These are phyloP conservation scores for Acanthamoeba polyphaga DNA, from an alignment of 208 protist species.

Conservation along the genomic window DNA sequence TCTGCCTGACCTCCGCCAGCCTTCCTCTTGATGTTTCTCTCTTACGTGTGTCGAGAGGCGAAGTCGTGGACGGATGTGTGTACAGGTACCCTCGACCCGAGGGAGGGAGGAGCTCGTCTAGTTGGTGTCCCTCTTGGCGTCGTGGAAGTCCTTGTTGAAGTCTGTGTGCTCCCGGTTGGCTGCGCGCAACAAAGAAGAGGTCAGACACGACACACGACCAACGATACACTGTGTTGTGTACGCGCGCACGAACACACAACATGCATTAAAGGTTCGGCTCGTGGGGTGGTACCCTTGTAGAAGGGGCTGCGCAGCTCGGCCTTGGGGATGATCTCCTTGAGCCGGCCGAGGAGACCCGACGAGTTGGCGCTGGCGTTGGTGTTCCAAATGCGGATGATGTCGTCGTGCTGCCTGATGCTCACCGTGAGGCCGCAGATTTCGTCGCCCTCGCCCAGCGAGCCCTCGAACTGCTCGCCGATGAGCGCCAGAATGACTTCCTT, in stretches of 20 bases:
- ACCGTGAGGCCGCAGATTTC: constrained; percentile 73
- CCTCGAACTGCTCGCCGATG: constrained; percentile 77
- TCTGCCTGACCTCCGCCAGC: too few species aligned
- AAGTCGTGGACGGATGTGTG: too few species aligned
- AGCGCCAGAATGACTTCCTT: constrained; percentile 70
- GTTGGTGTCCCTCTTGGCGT: constrained; percentile 59
- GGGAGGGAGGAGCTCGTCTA: neutral
- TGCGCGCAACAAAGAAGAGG: neutral
- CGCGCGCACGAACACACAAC: neutral
- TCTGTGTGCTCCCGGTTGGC: constrained; percentile 66
- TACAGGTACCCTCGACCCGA: too few species aligned
- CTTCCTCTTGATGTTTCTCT: too few species aligned
- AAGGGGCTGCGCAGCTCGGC: constrained; percentile 69
- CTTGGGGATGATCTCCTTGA: constrained; percentile 69
- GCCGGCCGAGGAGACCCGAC: neutral
- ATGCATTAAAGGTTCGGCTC: neutral
- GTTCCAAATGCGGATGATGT: constrained; percentile 73
- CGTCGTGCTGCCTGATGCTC: constrained; percentile 75
- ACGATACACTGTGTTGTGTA: neutral
- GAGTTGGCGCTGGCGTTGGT: constrained; percentile 55
- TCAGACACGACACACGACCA: neutral
- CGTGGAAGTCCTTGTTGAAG: constrained; percentile 68
- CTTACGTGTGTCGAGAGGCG: too few species aligned
- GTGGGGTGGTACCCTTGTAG: constrained; percentile 66
- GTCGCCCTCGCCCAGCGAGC: constrained; percentile 37